phyloP scores from a whole-genome alignment of 345 rosid species.

The Gossypium arboreum region DNA sequence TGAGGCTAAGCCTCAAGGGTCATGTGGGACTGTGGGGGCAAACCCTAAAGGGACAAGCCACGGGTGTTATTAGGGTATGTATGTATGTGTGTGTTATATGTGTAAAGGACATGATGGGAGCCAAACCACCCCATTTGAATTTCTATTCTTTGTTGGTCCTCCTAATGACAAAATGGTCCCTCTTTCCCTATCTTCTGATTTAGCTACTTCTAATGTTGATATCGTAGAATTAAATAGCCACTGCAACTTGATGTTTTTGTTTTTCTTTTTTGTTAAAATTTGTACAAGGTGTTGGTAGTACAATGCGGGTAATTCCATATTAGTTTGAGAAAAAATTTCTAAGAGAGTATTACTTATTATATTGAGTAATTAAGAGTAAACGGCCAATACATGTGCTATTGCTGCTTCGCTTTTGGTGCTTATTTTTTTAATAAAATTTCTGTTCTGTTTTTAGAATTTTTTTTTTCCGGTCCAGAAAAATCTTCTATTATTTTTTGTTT shows the following conservation, averaged over 20 bases:
- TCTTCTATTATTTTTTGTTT: no score
- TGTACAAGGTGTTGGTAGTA: no score
- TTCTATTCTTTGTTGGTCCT: conserved; percentile 47
- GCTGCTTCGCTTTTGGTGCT: no score
- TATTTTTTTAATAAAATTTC: no score
- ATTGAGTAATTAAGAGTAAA: no score
- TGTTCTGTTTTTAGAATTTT: no score
- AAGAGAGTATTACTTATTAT: no score
- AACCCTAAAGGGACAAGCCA: conserved; percentile 21
- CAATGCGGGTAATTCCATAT: no score
- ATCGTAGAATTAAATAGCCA: not conserved
- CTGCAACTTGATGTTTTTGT: not conserved
- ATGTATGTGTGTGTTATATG: conserved; percentile 23
- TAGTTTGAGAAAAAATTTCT: no score
- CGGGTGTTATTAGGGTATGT: conserved; percentile 38
- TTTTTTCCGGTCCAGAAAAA: no score
- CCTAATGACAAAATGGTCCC: conserved; percentile 57
- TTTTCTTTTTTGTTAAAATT: not conserved
- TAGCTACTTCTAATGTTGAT: not conserved
- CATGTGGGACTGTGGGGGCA: conserved; percentile 33
- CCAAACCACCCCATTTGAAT: conserved; percentile 42
- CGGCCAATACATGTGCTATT: no score
- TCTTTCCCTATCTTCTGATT: not conserved
- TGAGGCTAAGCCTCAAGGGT: conserved; percentile 15
- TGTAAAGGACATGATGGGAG: conserved; percentile 39